Evolutionary conservation across 345 rosid species (phyloP).

Genomic region (Gossypium australe): DNA sequence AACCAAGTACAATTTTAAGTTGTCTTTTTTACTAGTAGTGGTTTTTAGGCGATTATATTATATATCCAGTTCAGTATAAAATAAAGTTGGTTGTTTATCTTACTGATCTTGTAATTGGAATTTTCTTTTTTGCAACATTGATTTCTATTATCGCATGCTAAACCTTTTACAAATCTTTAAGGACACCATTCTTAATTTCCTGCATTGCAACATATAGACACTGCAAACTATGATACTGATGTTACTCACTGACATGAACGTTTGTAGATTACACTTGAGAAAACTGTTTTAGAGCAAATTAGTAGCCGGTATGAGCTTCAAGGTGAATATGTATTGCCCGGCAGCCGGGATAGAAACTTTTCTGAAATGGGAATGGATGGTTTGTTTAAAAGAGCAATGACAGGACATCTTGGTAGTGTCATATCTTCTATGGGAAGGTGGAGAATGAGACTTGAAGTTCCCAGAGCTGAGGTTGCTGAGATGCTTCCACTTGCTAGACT

Average conservation of each 20-base stretch:
- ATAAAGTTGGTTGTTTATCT: not conserved
- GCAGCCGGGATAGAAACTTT: slow-evolving; percentile 76
- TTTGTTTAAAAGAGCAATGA: slow-evolving; percentile 85
- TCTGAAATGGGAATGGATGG: slow-evolving; percentile 66
- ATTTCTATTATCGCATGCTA: not conserved
- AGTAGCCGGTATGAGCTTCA: slow-evolving; percentile 96
- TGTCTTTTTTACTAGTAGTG: not conserved
- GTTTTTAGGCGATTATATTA: not conserved
- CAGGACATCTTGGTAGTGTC: slow-evolving; percentile 90
- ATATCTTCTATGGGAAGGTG: slow-evolving; percentile 99
- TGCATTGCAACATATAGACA: not conserved
- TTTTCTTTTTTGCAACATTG: not conserved
- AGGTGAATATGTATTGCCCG: slow-evolving; percentile 98
- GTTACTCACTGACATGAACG: slow-evolving; percentile 14
- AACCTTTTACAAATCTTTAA: not conserved
- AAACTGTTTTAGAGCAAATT: slow-evolving; percentile 83
- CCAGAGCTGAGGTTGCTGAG: slow-evolving; percentile 95
- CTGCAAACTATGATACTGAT: slow-evolving; percentile 23
- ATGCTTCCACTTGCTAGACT: slow-evolving; percentile 99
- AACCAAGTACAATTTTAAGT: not conserved
- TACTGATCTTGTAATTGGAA: not conserved
- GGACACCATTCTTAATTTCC: not conserved
- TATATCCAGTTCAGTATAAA: not conserved
- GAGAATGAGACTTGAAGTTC: slow-evolving; percentile 99
- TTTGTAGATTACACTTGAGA: slow-evolving; percentile 81